Base-by-base conservation (phyloP, 2,329 filamentous ascomycete genomes). In the Mollisia scopiformis region DNA sequence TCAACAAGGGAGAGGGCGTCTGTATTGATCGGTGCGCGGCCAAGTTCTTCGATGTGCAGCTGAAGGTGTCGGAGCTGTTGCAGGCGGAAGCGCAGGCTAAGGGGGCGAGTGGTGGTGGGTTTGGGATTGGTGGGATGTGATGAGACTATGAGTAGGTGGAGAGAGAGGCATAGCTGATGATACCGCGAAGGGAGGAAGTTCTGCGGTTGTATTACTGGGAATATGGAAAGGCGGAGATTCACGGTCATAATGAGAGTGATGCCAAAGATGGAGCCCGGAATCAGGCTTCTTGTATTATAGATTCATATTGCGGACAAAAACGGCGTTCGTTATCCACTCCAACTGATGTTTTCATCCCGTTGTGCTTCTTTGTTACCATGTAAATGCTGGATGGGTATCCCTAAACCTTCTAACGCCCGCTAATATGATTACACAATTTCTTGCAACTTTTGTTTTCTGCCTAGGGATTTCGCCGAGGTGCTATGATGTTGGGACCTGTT, bases 41-140 rank as follows among this genome's bases (percentile, higher is more conserved):
- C 75, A 99, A 99, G 83, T 99, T 98, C 83, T 97, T 99, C 80
- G 94, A 98, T 72, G 93, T 97, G 73, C 96, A 97, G 78, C 88
- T 97, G 83, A 98, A 97, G 83, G 92, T 98, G 62, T 94, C 91
- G 73, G 93, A 98, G 80, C 92, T 96, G 80, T 93, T 98, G 88
- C 93, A 97, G 80, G 87, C 89, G 67, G 91, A 96, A 78, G 91
- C 91, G 52, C 85, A 87, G 73, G 83, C 85, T 65, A 85, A 85
- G 72, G 85, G 87, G 62, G 84, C 80, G 41, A 82, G 80, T 35
- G 79, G 77, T n/a, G 82, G 78, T 46, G 82, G 71, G 39, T 77
- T 79, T 63, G 83, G 82, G 27, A 79, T 86, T 65, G 80, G 82
- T 63, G 73, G 74, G 3, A 72, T 75, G 73, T 76, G 50, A 30